Evolutionary conservation across 441 rosid species (phyloP), one percentile per base, ranked within the genome.

Genomic region (Hura crepitans): DNA sequence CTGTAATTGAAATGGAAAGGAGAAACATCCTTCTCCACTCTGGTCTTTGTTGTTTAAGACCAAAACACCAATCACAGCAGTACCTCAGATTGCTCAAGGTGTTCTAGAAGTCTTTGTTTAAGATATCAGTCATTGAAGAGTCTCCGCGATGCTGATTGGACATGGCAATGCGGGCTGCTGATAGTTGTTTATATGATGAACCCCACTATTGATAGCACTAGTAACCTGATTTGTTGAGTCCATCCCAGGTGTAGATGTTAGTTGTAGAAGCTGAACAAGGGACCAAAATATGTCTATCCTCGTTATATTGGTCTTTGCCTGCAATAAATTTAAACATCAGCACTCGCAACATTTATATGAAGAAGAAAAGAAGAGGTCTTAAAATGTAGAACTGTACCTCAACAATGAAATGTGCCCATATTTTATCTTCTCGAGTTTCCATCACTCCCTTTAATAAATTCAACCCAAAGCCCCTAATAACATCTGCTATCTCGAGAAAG

Each of bases 341-440:
- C 30, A 68, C 27, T 63, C 27, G 35, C 17, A 53, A 14, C 42
- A 61, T n/a, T 60, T 7, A 20, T 23, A 50, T 58, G 39, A 28
- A 4, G 5, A 57, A n/a, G 11, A 1, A 10, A 35, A 18, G 11
- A 58, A 45, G 30, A 37, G 33, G 69, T 23, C 28, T 5, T 12
- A 30, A 31, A 28, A 31, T 66, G 74, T 59, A 22, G 14, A n/a
- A 62, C 43, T 62, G 75, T 82, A 91, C 99, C 91, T 90, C 97
- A 4, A 92, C 95, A 6, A 90, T 79, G 77, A 92, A 90, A 51
- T 77, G 91, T n/a, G 96, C 85, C 99, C 97, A 92, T 53, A 88
- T 84, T 70, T 83, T 87, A 64, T 80, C 81, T 13, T 82, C 73
- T 60, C 86, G 81, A 66, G 74, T 74, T 73, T 91, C 98, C 91